phyloP scores from a whole-genome alignment of 257 asterid species.

The Penstemon newberryi region DNA sequence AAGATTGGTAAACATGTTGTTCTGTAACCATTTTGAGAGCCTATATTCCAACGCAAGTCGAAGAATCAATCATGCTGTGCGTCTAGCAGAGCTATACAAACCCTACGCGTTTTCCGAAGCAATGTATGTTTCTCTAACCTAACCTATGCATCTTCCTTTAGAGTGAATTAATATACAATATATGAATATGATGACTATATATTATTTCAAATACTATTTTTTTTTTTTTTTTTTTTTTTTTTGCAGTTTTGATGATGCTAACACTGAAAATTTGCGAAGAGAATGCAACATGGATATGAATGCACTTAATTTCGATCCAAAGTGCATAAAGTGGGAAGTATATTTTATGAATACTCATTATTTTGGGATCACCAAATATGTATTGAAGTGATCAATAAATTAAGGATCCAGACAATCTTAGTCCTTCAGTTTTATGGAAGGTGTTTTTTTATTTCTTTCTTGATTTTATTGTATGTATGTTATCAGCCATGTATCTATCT shows the following conservation, averaged over 20 bases:
- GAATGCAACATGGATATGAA: slow-evolving; percentile 14
- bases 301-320: slow-evolving; percentile 45
- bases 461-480: too few species aligned
- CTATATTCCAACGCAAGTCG: slow-evolving; percentile 28
- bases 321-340: slow-evolving; percentile 46
- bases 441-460: too few species aligned
- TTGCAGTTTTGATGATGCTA: slow-evolving; percentile 44
- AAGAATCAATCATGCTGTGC: slow-evolving; percentile 34
- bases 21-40: slow-evolving; percentile 39
- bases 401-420: too few species aligned
- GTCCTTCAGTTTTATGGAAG: too few species aligned
- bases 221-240: background rate
- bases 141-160: too few species aligned
- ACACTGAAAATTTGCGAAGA: slow-evolving; percentile 37
- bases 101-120: slow-evolving; percentile 56
- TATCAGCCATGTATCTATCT: too few species aligned
- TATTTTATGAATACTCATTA: slow-evolving; percentile 46
- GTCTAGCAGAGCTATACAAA: slow-evolving; percentile 46
- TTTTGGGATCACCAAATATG: slow-evolving; percentile 38
- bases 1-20: slow-evolving; percentile 36
- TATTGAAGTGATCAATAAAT: slow-evolving; percentile 28
- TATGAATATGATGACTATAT: too few species aligned
- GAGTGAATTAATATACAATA: too few species aligned
- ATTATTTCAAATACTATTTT: too few species aligned
- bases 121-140: slow-evolving; percentile 37